Conservation (phyloP, 768 basidiomycete genomes). For the Termitomyces sp. region DNA sequence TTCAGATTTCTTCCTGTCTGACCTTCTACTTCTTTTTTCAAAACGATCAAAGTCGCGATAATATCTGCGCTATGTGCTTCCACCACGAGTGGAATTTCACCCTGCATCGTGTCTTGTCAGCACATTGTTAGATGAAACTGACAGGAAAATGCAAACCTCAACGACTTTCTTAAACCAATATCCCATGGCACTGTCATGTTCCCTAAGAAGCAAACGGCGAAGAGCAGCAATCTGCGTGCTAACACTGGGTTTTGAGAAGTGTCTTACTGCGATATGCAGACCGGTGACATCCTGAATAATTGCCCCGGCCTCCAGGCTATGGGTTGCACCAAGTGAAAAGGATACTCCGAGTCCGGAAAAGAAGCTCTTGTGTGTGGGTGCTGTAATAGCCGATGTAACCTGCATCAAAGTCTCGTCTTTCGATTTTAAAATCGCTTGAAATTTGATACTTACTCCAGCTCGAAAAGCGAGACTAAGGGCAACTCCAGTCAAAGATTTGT, state of each 20-base stretch:
- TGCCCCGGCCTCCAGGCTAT: constrained; percentile 57
- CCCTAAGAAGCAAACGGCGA: constrained; percentile 53
- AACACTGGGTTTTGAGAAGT: constrained; percentile 47
- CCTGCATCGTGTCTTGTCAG: constrained; percentile 29
- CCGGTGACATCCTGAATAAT: constrained; percentile 59
- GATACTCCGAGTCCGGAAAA: constrained; percentile 59
- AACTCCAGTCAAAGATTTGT: not conserved
- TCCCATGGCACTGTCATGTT: constrained; percentile 30
- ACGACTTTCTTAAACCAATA: constrained; percentile 41
- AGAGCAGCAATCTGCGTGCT: constrained; percentile 81
- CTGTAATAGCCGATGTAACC: constrained; percentile 58
- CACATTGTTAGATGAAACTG: not conserved
- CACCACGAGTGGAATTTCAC: constrained; percentile 68
- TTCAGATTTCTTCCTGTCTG: constrained; percentile 36
- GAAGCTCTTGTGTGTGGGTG: constrained; percentile 49
- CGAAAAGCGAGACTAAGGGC: constrained; percentile 55
- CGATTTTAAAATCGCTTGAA: not conserved
- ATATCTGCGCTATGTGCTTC: constrained; percentile 74
- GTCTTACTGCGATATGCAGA: constrained; percentile 59
- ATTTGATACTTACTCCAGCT: constrained; percentile 42
- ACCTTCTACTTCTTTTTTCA: constrained; percentile 61
- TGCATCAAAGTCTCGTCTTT: constrained; percentile 7
- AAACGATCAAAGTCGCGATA: constrained; percentile 67
- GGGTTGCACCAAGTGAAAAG: constrained; percentile 55
- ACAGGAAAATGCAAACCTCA: constrained; percentile 24